Percentiles rank a stretch among this genome's conserved stretches.
Evolutionary conservation across 768 basidiomycete species (phyloP).

Genomic region (Amanita fuliginea): DNA sequence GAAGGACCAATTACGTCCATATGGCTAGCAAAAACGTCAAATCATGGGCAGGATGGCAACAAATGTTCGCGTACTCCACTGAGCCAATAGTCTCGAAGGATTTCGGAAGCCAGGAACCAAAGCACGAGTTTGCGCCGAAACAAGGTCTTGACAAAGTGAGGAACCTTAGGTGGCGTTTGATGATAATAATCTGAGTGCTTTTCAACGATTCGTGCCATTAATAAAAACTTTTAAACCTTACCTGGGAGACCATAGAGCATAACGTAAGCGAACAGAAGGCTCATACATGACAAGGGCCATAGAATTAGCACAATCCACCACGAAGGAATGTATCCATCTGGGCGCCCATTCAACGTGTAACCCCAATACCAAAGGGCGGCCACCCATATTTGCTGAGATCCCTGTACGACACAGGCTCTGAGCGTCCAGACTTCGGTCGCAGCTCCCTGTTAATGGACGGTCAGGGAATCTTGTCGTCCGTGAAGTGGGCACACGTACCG

Average conservation of each 20-base stretch:
- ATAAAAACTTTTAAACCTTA: conserved; percentile 17
- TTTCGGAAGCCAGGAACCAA: conserved; percentile 90
- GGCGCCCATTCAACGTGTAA: conserved; percentile 52
- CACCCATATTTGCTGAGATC: conserved; percentile 93
- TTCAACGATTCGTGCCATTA: not conserved
- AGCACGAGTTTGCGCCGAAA: conserved; percentile 87
- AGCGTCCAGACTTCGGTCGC: conserved; percentile 92
- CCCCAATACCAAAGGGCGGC: conserved; percentile 97
- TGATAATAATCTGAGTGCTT: conserved; percentile 63
- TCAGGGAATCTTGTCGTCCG: not conserved
- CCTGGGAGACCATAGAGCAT: conserved; percentile 85
- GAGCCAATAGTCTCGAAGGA: conserved; percentile 88
- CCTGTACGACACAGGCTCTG: conserved; percentile 88
- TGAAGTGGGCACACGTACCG: conserved; percentile 33
- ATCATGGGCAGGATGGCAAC: not conserved
- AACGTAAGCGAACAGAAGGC: conserved; percentile 69
- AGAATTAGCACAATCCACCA: conserved; percentile 78
- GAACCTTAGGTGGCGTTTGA: conserved; percentile 91
- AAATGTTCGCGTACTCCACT: conserved; percentile 51
- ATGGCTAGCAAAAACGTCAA: conserved; percentile 41
- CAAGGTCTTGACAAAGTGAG: conserved; percentile 81
- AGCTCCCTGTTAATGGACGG: conserved; percentile 46
- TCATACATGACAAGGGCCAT: conserved; percentile 75
- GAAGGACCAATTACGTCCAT: conserved; percentile 93
- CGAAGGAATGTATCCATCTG: conserved; percentile 47